Evolutionary conservation across 148 eudicot species (phyloP).

Genomic region (Tetragonia tetragonoides): DNA sequence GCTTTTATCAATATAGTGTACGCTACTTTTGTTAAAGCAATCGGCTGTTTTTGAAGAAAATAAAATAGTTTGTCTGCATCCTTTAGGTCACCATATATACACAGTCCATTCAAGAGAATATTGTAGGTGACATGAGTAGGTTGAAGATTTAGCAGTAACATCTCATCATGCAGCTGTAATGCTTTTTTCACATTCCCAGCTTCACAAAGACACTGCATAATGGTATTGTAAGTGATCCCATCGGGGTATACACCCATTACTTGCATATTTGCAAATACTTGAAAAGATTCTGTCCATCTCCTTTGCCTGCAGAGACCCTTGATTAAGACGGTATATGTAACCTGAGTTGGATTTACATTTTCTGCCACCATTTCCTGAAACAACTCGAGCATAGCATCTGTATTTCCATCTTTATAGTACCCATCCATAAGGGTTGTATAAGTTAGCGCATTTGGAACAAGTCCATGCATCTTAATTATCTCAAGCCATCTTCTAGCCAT

Average conservation of each 20-base stretch:
- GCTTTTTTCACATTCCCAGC: conserved; percentile 45
- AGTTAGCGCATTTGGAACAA: conserved; percentile 57
- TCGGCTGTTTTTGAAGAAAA: conserved; percentile 42
- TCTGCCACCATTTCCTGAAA: conserved; percentile 51
- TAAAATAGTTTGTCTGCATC: conserved; percentile 54
- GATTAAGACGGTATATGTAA: conserved; percentile 70
- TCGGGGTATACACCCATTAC: conserved; percentile 60
- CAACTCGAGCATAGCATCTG: conserved; percentile 41
- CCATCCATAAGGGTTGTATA: conserved; percentile 81
- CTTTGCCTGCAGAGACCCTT: conserved; percentile 58
- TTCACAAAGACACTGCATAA: conserved; percentile 66
- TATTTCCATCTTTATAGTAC: conserved; percentile 46
- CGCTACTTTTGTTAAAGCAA: conserved; percentile 56
- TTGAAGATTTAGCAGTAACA: conserved; percentile 47
- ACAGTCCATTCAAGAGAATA: conserved; percentile 71
- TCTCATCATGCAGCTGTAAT: conserved; percentile 44
- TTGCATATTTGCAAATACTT: conserved; percentile 47
- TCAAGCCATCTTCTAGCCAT: conserved; percentile 58
- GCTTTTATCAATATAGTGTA: conserved; percentile 75
- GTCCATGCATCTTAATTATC: conserved; percentile 39
- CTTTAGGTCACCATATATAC: conserved; percentile 47
- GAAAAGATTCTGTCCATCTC: conserved; percentile 46
- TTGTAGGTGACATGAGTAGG: conserved; percentile 67
- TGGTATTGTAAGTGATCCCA: conserved; percentile 59
- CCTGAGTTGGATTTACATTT: conserved; percentile 53